These are phyloP conservation scores for Torrubiella hemipterigena DNA, from an alignment of 2,329 filamentous ascomycete species.

Conservation along the genomic window DNA sequence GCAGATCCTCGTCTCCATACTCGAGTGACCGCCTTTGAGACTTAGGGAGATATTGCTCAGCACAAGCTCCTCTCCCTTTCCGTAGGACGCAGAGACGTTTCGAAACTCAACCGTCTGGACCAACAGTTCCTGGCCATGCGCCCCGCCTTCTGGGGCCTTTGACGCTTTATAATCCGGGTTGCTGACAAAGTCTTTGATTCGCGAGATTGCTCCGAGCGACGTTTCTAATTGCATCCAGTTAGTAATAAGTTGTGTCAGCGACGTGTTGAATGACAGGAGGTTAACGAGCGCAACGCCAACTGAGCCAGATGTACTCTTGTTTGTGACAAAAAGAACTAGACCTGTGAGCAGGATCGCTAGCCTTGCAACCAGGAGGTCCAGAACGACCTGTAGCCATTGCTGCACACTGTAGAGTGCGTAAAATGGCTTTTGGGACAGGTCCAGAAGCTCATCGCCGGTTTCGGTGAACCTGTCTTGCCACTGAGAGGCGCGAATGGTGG, in stretches of 20 bases:
- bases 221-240: constrained; percentile 17
- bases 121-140: neutral
- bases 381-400: constrained; percentile 30
- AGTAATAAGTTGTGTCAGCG: constrained; percentile 12
- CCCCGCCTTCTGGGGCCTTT: neutral
- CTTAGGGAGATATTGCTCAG: neutral
- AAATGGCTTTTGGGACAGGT: constrained; percentile 30
- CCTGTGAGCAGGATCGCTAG: constrained; percentile 19
- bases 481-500: constrained; percentile 32
- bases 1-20: too few relatives aligned
- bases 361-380: constrained; percentile 32
- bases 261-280: constrained; percentile 7
- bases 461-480: constrained; percentile 19
- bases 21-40: neutral
- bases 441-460: constrained; percentile 16
- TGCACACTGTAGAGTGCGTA: constrained; percentile 33
- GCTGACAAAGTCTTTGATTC: constrained; percentile 11
- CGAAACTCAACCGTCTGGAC: neutral
- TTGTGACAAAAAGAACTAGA: constrained; percentile 22
- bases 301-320: constrained; percentile 11
- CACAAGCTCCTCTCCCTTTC: neutral
- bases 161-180: constrained; percentile 1
- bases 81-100: constrained; percentile 1
- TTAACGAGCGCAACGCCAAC: constrained; percentile 9
- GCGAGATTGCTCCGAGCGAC: constrained; percentile 13